Base-by-base conservation (phyloP, 768 basidiomycete species). In the Inosperma sp. region DNA sequence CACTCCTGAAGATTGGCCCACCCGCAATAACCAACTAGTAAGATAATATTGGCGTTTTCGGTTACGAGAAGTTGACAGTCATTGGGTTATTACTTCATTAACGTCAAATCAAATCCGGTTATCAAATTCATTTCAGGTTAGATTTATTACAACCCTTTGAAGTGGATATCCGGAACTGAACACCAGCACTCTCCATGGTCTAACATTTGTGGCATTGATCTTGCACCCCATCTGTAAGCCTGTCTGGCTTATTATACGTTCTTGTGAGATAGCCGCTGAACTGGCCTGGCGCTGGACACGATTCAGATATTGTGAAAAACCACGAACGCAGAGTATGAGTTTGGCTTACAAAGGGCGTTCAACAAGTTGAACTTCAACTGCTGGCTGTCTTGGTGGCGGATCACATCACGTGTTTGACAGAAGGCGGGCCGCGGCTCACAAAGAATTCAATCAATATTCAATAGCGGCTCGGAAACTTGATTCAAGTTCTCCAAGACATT, bases 21-120 rank as follows among this genome's bases (percentile, higher is more conserved):
- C 55, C 62, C 8, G 72, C 4, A 64, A 19, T n/a, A 44, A 12
- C 52, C 68, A 58, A 71, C 69, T 50, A 36, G 74, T 75, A 53
- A 91, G 83, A n/a, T n/a, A n/a, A n/a, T n/a, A n/a, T n/a, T 59
- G 90, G 90, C 58, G 78, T 84, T n/a, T 88, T 89, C 62, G 89
- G 89, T 74, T 66, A 86, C 86, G 12, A 84, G 83, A n/a, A 78
- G 77, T 14, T 40, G 60, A 16, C 62, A 67, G 4, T 59, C 64
- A 16, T 66, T 92, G 48, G 90, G 90, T 14, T 93, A 88, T 50
- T 52, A 49, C 19, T 72, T 81, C 60, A 63, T 66, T 82, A 81
- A 63, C 25, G 79, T 69, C 8, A n/a, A n/a, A n/a, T n/a, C n/a
- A n/a, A n/a, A n/a, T n/a, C n/a, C n/a, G n/a, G n/a, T n/a, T n/a